Evolutionary conservation across 768 basidiomycete species (phyloP), one percentile per base, ranked within the genome.

Genomic region (Leccinum broughii): DNA sequence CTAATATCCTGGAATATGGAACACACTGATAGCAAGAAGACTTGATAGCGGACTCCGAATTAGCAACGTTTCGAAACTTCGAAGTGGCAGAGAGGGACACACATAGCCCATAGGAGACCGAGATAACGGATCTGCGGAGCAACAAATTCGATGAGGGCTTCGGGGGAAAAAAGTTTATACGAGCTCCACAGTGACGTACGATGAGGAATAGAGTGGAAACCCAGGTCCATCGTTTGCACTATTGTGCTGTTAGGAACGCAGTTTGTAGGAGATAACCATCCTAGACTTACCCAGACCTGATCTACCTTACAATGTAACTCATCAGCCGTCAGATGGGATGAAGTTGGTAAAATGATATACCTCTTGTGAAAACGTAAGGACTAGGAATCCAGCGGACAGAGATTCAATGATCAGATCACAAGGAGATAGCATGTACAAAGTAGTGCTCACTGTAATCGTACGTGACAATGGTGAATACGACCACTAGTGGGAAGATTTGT

Each of bases 391-490:
- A 10, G 22, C 4, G 20, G 41, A 20, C 0, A 24, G 22, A 53
- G 4, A 10, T 41, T 41, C 3, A 41, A 41, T 41, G n/a, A 48
- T 53, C 14, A 6, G 9, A 17, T 39, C 20, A 34, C 6, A 30
- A 15, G 1, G 41, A 41, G n/a, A n/a, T 4, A 55, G 11, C 22
- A 22, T 35, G 35, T 11, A 48, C n/a, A 13, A 13, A 10, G 8
- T 3, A 3, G 6, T 14, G 7, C 66, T 58, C 48, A 61, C 66
- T 7, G 17, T 67, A 66, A 48, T 66, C 66, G 44, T 66, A 67
- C 49, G 44, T 55, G 30, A 67, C 44, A 14, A 54, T 3, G 28
- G 51, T 39, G 15, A 56, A 51, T 13, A 60, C 39, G 14, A 53
- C 26, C 13, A 61, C 65, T 66, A 8, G 4, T 30, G 30, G 35